Conservation (phyloP, 495 filamentous ascomycete genomes). For the Xylaria nigripes region DNA sequence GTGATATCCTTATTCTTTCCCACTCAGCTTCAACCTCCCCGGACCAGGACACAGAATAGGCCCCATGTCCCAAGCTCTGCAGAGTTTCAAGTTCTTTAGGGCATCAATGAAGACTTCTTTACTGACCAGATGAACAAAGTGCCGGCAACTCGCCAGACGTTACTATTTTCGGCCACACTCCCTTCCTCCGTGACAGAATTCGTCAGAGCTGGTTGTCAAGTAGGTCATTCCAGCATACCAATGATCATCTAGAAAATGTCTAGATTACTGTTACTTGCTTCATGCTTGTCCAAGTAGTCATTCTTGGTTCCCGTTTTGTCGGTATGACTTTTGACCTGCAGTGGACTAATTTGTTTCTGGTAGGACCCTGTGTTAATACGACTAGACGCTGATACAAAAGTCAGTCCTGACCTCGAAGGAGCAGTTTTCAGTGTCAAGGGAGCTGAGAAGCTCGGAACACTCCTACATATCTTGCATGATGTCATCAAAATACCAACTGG, state of each 20-base stretch:
- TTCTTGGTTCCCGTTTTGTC: neutral
- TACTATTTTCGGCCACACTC: constrained; percentile 90
- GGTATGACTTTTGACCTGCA: neutral
- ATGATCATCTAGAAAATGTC: neutral
- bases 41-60: neutral
- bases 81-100: neutral
- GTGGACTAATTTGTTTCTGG: constrained; percentile 33
- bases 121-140: constrained; percentile 27
- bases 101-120: neutral
- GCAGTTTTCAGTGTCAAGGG: constrained; percentile 91
- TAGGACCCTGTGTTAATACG: constrained; percentile 79
- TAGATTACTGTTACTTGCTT: neutral
- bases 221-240: neutral
- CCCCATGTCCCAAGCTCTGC: neutral
- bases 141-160: constrained; percentile 74
- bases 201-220: constrained; percentile 62
- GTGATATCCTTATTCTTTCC: neutral
- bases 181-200: constrained; percentile 93
- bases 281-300: neutral
- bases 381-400: constrained; percentile 88
- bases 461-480: constrained; percentile 81
- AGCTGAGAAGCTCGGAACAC: constrained; percentile 83
- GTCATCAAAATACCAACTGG: constrained; percentile 90
- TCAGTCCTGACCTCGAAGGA: constrained; percentile 86
- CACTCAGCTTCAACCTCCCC: neutral